Conservation (phyloP, 331 rosid species). For the Cydonia oblonga region DNA sequence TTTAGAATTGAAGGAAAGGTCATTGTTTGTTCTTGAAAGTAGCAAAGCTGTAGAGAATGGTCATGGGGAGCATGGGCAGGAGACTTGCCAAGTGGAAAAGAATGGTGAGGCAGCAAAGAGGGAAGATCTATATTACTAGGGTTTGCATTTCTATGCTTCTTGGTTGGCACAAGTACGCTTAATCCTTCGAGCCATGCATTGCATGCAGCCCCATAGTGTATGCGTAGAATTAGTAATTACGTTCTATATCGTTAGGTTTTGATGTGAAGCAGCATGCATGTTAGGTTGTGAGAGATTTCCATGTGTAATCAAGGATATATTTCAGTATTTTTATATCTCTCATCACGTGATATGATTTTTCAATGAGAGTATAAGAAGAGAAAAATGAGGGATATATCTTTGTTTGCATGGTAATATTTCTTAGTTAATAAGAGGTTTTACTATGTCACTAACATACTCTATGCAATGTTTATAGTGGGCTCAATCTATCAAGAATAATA, state of each 20-base stretch:
- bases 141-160: conserved; percentile 77
- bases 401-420: background rate
- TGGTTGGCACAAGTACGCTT: conserved; percentile 57
- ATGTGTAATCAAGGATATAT: background rate
- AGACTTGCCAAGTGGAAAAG: conserved; percentile 59
- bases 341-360: background rate
- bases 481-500: background rate
- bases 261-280: background rate
- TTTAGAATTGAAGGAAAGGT: conserved; percentile 1
- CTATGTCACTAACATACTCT: too few relatives aligned
- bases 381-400: background rate
- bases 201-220: background rate
- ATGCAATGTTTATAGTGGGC: background rate
- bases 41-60: background rate
- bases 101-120: conserved; percentile 63
- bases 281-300: background rate
- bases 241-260: background rate
- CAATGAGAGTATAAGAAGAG: background rate
- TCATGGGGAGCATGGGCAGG: conserved; percentile 24
- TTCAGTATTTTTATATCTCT: too few relatives aligned
- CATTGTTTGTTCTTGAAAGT: background rate
- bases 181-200: background rate
- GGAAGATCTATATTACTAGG: conserved; percentile 74
- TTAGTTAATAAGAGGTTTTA: background rate
- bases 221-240: background rate